Conservation (phyloP, 1,284 basidiomycete species). For the Filobasidium uniguttulatum region DNA sequence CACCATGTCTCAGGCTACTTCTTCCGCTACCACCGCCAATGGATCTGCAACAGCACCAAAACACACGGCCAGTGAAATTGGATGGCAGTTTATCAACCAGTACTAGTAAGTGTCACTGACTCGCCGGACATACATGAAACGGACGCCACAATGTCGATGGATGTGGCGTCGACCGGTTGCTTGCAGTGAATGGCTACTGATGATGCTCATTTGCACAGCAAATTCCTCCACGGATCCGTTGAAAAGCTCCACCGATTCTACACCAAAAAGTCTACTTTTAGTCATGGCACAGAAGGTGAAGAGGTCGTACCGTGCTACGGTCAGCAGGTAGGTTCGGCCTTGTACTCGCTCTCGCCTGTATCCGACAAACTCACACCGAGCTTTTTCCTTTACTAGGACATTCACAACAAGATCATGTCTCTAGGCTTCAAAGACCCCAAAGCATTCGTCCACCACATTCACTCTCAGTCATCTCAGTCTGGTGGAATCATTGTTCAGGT, state of each 20-base stretch:
- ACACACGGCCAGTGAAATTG: conserved; percentile 44
- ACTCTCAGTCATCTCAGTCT: conserved; percentile 81
- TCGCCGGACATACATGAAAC: too few species aligned
- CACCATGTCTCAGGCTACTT: not conserved
- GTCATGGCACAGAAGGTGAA: conserved; percentile 90
- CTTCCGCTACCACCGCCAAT: not conserved
- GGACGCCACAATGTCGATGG: not conserved
- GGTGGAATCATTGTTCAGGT: conserved; percentile 98
- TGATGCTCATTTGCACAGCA: conserved; percentile 38
- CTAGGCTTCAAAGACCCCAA: conserved; percentile 94
- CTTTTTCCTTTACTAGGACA: conserved; percentile 52
- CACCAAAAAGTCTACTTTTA: conserved; percentile 92
- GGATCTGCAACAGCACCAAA: conserved; percentile 15
- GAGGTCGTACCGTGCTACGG: conserved; percentile 76
- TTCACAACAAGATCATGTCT: conserved; percentile 86
- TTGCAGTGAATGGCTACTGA: not conserved
- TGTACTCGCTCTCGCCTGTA: not conserved
- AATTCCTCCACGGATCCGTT: conserved; percentile 95
- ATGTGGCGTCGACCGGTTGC: not conserved
- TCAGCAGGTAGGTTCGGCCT: conserved; percentile 57
- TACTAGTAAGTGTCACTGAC: conserved; percentile 52
- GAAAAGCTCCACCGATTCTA: conserved; percentile 97
- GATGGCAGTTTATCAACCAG: conserved; percentile 93
- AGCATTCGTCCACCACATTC: conserved; percentile 90
- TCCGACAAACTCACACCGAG: not conserved